Evolutionary conservation across 495 filamentous ascomycete species (phyloP).

Genomic region (Monascus purpureus): DNA sequence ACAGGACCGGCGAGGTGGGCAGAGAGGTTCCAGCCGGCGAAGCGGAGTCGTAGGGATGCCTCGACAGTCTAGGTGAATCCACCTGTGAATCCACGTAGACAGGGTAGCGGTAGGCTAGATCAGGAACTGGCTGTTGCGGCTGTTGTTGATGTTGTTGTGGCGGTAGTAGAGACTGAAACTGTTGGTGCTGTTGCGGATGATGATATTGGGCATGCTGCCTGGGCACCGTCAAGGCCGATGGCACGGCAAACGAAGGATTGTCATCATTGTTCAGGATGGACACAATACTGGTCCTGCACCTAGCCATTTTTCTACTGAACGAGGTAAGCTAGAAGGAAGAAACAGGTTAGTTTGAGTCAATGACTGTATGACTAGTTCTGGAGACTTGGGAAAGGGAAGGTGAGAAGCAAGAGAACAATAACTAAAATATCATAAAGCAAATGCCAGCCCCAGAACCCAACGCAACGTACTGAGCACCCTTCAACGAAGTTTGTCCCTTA

Average conservation of each 20-base stretch:
- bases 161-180: constrained; percentile 8
- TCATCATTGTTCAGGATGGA: constrained; percentile 39
- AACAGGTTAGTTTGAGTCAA: neutral
- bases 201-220: constrained; percentile 10
- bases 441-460: too few relatives aligned
- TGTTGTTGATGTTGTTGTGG: constrained; percentile 16
- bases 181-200: neutral
- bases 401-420: neutral
- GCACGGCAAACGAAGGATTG: constrained; percentile 33
- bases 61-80: constrained; percentile 11
- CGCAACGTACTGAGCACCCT: too few relatives aligned
- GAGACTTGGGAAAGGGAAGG: neutral
- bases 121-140: constrained; percentile 3
- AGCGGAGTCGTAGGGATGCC: constrained; percentile 16
- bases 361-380: neutral
- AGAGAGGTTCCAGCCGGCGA: constrained; percentile 11
- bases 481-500: neutral
- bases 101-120: constrained; percentile 11
- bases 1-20: constrained; percentile 21
- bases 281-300: constrained; percentile 25
- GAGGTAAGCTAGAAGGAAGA: neutral
- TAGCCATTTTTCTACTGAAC: constrained; percentile 14
- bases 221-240: constrained; percentile 22
- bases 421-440: neutral
- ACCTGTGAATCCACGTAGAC: constrained; percentile 16